Evolutionary conservation across 2,329 filamentous ascomycete species (phyloP).

Genomic region (Epichloe baconii): DNA sequence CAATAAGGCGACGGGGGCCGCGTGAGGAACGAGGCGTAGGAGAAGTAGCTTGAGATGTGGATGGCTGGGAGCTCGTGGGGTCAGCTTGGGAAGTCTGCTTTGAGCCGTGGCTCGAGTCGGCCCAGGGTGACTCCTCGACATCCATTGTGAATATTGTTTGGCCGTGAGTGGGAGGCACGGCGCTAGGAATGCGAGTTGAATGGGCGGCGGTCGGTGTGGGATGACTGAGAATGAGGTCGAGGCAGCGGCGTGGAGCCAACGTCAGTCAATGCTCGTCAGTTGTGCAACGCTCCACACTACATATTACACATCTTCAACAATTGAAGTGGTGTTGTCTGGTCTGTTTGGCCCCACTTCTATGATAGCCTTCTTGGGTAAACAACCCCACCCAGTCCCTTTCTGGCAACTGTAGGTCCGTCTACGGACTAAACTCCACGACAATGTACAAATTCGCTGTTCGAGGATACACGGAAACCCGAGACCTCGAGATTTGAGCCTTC

Average conservation of each 20-base stretch:
- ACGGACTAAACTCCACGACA: too few species aligned
- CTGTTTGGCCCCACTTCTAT: slow-evolving; percentile 1
- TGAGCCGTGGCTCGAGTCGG: slow-evolving; percentile 27
- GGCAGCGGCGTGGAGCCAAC: slow-evolving; percentile 2
- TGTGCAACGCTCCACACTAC: slow-evolving; percentile 3
- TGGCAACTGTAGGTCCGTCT: too few species aligned
- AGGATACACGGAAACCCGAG: too few species aligned
- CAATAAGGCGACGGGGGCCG: slow-evolving; percentile 50
- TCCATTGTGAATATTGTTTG: slow-evolving; percentile 25
- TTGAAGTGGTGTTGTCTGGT: neutral
- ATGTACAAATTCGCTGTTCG: too few species aligned
- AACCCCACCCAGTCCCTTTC: too few species aligned
- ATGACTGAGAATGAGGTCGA: neutral
- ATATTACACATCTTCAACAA: slow-evolving; percentile 1
- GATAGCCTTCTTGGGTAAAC: too few species aligned
- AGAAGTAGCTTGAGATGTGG: slow-evolving; percentile 9
- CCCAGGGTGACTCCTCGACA: slow-evolving; percentile 41
- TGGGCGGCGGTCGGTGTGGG: neutral
- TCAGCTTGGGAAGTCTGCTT: slow-evolving; percentile 20
- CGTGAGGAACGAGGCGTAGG: slow-evolving; percentile 29
- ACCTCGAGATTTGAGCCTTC: neutral
- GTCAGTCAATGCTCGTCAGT: slow-evolving; percentile 1
- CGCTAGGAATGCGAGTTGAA: neutral
- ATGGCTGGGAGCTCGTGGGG: slow-evolving; percentile 16
- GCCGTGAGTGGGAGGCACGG: neutral